Evolutionary conservation across 2,329 filamentous ascomycete species (phyloP).

Genomic region (Emergomyces africanus): DNA sequence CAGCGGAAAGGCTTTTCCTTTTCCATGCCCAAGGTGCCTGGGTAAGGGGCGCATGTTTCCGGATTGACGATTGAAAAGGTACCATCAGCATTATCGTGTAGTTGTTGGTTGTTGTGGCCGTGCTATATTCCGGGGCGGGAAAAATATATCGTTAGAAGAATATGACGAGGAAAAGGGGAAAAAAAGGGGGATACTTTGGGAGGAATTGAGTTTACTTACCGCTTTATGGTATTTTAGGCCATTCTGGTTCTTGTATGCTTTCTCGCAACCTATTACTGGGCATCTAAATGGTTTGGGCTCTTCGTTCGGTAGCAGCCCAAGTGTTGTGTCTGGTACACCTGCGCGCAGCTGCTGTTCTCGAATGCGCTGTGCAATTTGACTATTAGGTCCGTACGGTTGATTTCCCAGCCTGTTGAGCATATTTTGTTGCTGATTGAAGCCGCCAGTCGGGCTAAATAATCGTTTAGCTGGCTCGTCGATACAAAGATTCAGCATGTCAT

Average conservation of each 20-base stretch:
- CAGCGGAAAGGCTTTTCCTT: conserved; percentile 99
- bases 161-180: not conserved
- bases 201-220: conserved; percentile 34
- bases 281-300: conserved; percentile 98
- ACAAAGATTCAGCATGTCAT: conserved; percentile 46
- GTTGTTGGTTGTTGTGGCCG: conserved; percentile 89
- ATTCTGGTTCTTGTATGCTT: conserved; percentile 99
- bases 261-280: conserved; percentile 95
- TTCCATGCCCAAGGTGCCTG: conserved; percentile 97
- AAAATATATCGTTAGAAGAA: conserved; percentile 4
- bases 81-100: conserved; percentile 92
- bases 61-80: conserved; percentile 98
- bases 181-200: not conserved
- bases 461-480: conserved; percentile 95
- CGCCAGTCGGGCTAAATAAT: conserved; percentile 73
- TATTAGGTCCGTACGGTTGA: conserved; percentile 63
- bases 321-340: conserved; percentile 37
- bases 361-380: conserved; percentile 56
- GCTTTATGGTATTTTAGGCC: conserved; percentile 82
- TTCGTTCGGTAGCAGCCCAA: conserved; percentile 48
- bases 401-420: conserved; percentile 63
- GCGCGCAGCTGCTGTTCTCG: conserved; percentile 52
- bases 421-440: conserved; percentile 56
- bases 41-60: conserved; percentile 85
- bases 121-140: conserved; percentile 39